Evolutionary conservation across 1,139 yeast species (phyloP), one percentile per base, ranked within the genome.

Genomic region (Yamadazyma friedrichii): DNA sequence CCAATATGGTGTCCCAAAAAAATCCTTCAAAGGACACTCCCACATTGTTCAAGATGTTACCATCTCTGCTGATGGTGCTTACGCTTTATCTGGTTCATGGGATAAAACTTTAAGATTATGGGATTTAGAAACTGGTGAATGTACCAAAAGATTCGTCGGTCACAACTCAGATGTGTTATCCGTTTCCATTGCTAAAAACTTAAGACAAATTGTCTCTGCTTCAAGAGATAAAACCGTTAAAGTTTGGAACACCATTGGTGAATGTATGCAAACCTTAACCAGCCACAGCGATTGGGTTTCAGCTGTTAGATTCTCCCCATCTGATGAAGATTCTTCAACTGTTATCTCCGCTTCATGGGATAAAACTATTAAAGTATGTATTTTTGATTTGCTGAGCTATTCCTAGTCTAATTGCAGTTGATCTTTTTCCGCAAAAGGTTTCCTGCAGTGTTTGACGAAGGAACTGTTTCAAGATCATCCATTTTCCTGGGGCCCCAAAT

Each of bases 261-360:
- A 88, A 72, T 89, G 96, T 83, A 84, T 88, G 82, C 84, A 86
- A 78, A 88, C 97, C 65, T 84, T 91, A 76, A 71, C 79, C 61
- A 94, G 95, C 62, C 98, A 93, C 95, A 68, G 82, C 69, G 99
- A 93, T 88, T 93, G 99, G 99, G 97, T 91, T 64, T 88, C 97
- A 54, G 82, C 95, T 62, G 98, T 91, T 64, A 88, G 96, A 83
- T 87, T 89, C 81, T 83, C 88, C 59, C 95, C 96, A 63, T 82
- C 85, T 67, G 79, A 74, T 55, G 42, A 31, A 8, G 75, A 75
- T 61, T 65, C 80, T 49, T 74, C 87, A 58, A 80, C 88, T 62
- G 87, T 91, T 66, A 86, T 93, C 78, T 91, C 98, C 62, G 98
- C 97, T 66, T 95, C 97, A 68, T 89, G 96, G 95, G 99, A 93